Evolutionary conservation across 202 grass and related monocot genomes (phyloP).

Genomic region (Carex arenaria): DNA sequence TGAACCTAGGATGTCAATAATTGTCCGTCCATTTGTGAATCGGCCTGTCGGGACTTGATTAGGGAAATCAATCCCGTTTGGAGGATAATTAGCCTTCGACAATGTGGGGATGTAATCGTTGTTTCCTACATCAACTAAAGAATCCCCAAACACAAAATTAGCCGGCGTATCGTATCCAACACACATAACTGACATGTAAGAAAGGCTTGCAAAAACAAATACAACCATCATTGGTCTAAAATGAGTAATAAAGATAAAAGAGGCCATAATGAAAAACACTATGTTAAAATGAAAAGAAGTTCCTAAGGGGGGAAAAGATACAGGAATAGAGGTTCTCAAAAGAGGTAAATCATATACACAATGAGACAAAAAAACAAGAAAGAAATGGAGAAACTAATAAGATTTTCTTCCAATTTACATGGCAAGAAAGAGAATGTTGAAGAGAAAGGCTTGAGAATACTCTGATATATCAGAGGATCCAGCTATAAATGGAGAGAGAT

Average conservation of each 20-base stretch:
- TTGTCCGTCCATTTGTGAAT: constrained; percentile 76
- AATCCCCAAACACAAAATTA: constrained; percentile 69
- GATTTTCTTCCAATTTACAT: background rate
- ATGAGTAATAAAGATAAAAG: constrained; percentile 4
- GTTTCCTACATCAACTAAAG: constrained; percentile 77
- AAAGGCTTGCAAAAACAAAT: constrained; percentile 2
- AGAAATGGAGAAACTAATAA: background rate
- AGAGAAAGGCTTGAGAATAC: background rate
- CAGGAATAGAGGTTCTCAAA: background rate
- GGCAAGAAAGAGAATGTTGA: background rate
- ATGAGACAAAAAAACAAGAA: background rate
- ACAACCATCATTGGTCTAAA: background rate
- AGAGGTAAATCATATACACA: background rate
- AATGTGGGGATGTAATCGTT: constrained; percentile 65
- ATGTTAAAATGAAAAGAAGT: background rate
- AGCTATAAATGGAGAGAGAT: background rate
- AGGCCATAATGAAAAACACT: background rate
- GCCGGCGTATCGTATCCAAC: constrained; percentile 16
- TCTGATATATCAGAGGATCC: background rate
- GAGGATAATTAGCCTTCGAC: constrained; percentile 57
- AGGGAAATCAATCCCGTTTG: constrained; percentile 72
- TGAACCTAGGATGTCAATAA: constrained; percentile 55
- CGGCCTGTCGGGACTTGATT: constrained; percentile 46
- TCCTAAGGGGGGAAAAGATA: background rate
- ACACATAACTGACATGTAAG: constrained; percentile 8